Conservation (phyloP, 2,329 filamentous ascomycete genomes). For the Pseudogymnoascus sp. region DNA sequence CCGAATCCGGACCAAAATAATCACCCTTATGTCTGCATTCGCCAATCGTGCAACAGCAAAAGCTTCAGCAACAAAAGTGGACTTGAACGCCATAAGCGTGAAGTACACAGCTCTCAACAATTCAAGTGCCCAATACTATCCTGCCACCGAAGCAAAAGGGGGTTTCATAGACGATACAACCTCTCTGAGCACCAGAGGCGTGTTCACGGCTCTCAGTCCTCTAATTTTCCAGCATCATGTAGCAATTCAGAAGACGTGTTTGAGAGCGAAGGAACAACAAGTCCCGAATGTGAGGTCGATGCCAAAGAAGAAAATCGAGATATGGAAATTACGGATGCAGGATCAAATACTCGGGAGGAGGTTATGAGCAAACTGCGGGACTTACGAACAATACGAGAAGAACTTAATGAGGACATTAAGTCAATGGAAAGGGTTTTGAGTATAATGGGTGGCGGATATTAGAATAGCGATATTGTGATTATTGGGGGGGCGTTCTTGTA, state of each 20-base stretch:
- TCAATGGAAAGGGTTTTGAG: not conserved
- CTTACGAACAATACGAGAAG: not conserved
- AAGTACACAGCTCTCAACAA: not conserved
- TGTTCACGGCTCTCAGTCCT: not conserved
- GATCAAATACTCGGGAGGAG: not conserved
- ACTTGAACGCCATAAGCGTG: not conserved
- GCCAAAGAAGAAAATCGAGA: not conserved
- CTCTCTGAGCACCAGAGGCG: not conserved
- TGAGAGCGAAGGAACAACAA: not conserved
- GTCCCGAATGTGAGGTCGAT: not conserved
- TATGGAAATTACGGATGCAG: not conserved
- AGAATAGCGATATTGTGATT: not conserved
- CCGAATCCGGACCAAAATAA: not conserved
- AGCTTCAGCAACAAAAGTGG: not conserved
- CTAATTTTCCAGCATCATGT: not conserved
- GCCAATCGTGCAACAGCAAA: not conserved
- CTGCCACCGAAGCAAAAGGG: not conserved
- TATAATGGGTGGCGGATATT: not conserved
- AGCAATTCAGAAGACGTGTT: not conserved
- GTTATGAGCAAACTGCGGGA: not conserved
- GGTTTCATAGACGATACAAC: not conserved
- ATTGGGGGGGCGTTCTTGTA: not conserved
- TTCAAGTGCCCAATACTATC: not conserved
- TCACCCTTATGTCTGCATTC: not conserved
- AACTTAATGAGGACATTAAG: not conserved